These are phyloP conservation scores for Agastache rugosa DNA, from an alignment of 257 asterid genomes.

Conservation along the genomic window DNA sequence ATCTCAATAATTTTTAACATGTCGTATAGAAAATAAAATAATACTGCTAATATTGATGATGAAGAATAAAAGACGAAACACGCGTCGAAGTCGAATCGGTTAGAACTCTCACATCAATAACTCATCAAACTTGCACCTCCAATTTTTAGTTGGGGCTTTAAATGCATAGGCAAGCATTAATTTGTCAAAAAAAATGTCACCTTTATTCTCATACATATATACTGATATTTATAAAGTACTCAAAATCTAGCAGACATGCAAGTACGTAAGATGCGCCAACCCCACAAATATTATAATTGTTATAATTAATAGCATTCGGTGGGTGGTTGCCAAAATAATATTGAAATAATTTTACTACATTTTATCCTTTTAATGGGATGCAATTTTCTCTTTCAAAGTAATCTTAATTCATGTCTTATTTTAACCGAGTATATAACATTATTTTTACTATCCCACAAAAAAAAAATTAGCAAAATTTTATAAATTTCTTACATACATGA, in stretches of 20 bases:
- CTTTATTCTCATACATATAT: background rate
- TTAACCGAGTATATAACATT: no score
- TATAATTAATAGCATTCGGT: conserved; percentile 11
- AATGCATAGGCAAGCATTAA: conserved; percentile 5
- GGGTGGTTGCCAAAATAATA: conserved; percentile 22
- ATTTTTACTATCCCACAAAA: no score
- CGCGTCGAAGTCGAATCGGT: background rate
- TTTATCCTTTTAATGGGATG: background rate
- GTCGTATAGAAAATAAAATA: background rate
- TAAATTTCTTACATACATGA: no score
- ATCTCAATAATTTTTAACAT: background rate
- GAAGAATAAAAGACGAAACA: background rate
- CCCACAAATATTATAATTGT: background rate
- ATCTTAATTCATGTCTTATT: no score
- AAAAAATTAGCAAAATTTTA: no score
- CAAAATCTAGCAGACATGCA: background rate
- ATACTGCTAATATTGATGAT: no score
- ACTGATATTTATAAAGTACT: background rate
- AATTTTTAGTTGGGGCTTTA: conserved; percentile 29
- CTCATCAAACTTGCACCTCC: background rate
- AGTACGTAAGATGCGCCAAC: background rate
- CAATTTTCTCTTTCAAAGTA: background rate
- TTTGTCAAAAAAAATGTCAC: background rate
- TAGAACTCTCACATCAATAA: background rate
- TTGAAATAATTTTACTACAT: background rate